Evolutionary conservation across 2,329 filamentous ascomycete genomes (phyloP).

Genomic region (Fusarium heterosporum): DNA sequence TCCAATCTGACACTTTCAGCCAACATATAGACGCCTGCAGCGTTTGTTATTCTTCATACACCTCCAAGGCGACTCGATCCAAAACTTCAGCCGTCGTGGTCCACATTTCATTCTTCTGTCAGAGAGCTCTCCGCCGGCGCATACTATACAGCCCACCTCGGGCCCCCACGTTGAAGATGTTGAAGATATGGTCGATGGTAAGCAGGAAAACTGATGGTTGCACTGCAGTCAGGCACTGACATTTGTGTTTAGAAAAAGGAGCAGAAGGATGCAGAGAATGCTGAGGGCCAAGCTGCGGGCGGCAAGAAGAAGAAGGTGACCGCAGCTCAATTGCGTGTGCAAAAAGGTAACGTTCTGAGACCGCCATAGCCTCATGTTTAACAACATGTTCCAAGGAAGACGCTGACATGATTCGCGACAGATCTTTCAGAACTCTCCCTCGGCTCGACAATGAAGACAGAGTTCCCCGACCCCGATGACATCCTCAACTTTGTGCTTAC

Average conservation of each 20-base stretch:
- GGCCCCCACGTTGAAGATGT: conserved; percentile 71
- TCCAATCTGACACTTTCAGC: conserved; percentile 17
- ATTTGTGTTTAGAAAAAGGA: conserved; percentile 80
- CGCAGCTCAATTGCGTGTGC: conserved; percentile 91
- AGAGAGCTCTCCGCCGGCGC: conserved; percentile 7
- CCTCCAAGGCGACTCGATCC: background rate
- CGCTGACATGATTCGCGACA: conserved; percentile 51
- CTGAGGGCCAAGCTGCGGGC: conserved; percentile 74
- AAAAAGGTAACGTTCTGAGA: conserved; percentile 78
- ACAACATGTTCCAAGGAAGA: background rate
- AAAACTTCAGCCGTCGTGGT: background rate
- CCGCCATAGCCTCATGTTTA: background rate
- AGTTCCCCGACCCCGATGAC: conserved; percentile 85
- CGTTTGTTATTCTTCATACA: background rate
- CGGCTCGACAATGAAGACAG: conserved; percentile 81
- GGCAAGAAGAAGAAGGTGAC: conserved; percentile 99
- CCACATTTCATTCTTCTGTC: background rate
- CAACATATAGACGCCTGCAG: conserved; percentile 5
- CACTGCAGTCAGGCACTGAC: conserved; percentile 28
- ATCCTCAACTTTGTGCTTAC: conserved; percentile 86
- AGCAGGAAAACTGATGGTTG: conserved; percentile 4
- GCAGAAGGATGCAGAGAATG: conserved; percentile 93
- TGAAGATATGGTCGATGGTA: conserved; percentile 99
- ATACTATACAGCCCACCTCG: conserved; percentile 40
- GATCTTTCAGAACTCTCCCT: conserved; percentile 86